These are phyloP conservation scores for Glonium stellatum DNA, from an alignment of 495 filamentous ascomycete species.

Conservation along the genomic window DNA sequence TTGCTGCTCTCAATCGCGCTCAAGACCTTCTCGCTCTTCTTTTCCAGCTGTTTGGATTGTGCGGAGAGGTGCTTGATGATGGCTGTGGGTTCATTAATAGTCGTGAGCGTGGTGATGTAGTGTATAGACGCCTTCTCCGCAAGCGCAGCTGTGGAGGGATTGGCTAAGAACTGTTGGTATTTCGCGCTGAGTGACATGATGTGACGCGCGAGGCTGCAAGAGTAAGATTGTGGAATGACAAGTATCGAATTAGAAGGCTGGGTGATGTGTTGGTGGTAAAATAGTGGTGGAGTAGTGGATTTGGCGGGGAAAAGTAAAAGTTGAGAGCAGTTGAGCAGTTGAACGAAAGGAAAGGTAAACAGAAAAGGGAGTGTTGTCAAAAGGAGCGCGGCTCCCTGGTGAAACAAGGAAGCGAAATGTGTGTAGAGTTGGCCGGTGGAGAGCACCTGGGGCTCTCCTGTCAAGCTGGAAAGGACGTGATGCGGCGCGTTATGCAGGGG, in stretches of 20 bases:
- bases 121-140: conserved; percentile 67
- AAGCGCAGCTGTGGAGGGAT: conserved; percentile 58
- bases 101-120: conserved; percentile 87
- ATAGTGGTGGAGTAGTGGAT: not conserved
- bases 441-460: not conserved
- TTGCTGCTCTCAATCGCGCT: conserved; percentile 62
- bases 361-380: not conserved
- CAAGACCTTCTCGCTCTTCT: conserved; percentile 69
- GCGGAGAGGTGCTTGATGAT: conserved; percentile 71
- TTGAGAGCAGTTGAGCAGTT: not conserved
- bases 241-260: conserved; percentile 2
- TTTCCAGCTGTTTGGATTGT: conserved; percentile 62
- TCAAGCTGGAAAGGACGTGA: not conserved
- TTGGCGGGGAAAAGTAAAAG: not conserved
- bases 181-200: conserved; percentile 58
- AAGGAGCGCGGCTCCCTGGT: not conserved
- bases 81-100: conserved; percentile 56
- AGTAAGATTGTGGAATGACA: not conserved
- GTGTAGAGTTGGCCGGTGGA: not conserved
- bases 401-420: not conserved
- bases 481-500: not conserved
- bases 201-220: conserved; percentile 7
- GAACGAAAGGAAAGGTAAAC: not conserved
- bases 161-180: conserved; percentile 74
- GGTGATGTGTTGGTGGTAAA: not conserved